Percentiles rank a stretch among this genome's conserved stretches.
phyloP scores from a whole-genome alignment of 192 early-diverging fungal genomes.

The Coemansia sp. region DNA sequence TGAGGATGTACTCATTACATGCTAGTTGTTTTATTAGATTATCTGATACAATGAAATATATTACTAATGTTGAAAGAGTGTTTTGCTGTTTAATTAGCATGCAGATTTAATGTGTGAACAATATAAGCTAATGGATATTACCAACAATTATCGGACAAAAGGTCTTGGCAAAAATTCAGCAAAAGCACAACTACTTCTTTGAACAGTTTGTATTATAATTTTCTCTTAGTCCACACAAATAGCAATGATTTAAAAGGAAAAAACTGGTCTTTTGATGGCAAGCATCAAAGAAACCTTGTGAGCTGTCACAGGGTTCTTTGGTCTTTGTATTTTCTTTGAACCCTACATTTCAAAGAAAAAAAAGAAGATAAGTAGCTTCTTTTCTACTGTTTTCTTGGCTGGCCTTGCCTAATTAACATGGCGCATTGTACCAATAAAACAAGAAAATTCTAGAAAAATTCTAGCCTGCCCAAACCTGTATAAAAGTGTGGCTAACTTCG shows the following conservation, averaged over 20 bases:
- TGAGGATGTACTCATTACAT: not conserved
- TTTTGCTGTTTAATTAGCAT: not conserved
- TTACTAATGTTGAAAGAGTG: too few relatives aligned
- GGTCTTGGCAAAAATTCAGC: too few relatives aligned
- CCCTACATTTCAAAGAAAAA: not conserved
- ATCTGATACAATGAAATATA: not conserved
- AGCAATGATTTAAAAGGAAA: too few relatives aligned
- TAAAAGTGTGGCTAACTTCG: too few relatives aligned
- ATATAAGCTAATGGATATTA: too few relatives aligned
- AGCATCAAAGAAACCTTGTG: too few relatives aligned
- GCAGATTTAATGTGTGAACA: not conserved
- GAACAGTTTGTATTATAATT: too few relatives aligned
- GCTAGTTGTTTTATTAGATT: not conserved
- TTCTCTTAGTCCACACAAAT: too few relatives aligned
- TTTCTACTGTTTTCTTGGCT: not conserved
- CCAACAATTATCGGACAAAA: too few relatives aligned
- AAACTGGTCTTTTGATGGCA: too few relatives aligned
- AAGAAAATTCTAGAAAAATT: not conserved
- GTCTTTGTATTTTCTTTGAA: not conserved
- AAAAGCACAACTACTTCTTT: too few relatives aligned
- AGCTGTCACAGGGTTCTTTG: too few relatives aligned
- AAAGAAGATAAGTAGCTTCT: not conserved
- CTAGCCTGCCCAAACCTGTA: not conserved
- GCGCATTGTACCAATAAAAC: not conserved
- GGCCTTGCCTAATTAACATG: not conserved